Evolutionary conservation across 441 rosid genomes (phyloP).

Genomic region (Arabidopsis lyrata): DNA sequence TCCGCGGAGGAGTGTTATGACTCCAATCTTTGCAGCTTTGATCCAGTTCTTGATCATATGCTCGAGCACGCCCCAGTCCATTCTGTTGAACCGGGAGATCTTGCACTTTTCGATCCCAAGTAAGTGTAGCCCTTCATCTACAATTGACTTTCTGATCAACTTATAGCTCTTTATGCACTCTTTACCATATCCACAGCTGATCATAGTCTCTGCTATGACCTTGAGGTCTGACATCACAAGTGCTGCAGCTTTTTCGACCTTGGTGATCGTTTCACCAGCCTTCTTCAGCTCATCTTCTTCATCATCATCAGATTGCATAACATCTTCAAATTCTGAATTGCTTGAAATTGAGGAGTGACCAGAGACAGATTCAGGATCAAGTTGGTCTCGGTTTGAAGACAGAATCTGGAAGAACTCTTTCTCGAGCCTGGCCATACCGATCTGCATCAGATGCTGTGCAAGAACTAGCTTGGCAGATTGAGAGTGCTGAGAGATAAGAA

Average conservation of each 20-base stretch:
- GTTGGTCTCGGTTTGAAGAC: slow-evolving; percentile 50
- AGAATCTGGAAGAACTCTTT: slow-evolving; percentile 59
- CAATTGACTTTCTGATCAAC: slow-evolving; percentile 53
- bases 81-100: slow-evolving; percentile 48
- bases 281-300: slow-evolving; percentile 44
- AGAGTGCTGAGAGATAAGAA: slow-evolving; percentile 47
- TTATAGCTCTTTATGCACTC: slow-evolving; percentile 61
- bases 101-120: slow-evolving; percentile 55
- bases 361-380: slow-evolving; percentile 60
- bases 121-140: slow-evolving; percentile 57
- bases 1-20: slow-evolving; percentile 53
- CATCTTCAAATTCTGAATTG: slow-evolving; percentile 41
- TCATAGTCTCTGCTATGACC: slow-evolving; percentile 66
- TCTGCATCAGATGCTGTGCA: slow-evolving; percentile 63
- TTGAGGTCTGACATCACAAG: slow-evolving; percentile 57
- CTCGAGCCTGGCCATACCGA: slow-evolving; percentile 61
- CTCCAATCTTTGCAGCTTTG: slow-evolving; percentile 54
- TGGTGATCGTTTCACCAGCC: slow-evolving; percentile 49
- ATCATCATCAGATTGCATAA: slow-evolving; percentile 33
- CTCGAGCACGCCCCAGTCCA: slow-evolving; percentile 46
- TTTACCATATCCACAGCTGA: slow-evolving; percentile 58
- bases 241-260: slow-evolving; percentile 50
- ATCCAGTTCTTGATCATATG: slow-evolving; percentile 56
- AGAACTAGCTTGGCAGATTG: slow-evolving; percentile 50
- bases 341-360: slow-evolving; percentile 49